Evolutionary conservation across 139 green algal species (phyloP), one percentile per base, ranked within the genome.

Genomic region (Astrephomene gubernaculifera): DNA sequence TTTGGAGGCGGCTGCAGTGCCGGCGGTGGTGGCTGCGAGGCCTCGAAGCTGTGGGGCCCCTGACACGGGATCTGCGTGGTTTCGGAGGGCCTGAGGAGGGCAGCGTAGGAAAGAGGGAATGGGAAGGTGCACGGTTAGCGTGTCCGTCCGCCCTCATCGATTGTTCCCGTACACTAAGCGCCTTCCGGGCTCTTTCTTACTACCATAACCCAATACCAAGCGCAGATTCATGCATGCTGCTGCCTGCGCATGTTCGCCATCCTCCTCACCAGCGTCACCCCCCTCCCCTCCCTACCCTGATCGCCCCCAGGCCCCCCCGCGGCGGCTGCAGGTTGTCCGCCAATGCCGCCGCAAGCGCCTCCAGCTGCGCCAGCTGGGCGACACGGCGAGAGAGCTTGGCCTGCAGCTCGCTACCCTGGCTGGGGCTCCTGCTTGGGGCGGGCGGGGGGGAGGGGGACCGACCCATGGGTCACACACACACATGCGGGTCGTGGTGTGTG

Each of bases 261-360:
- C n/a, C n/a, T n/a, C n/a, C n/a, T n/a, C n/a, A n/a, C n/a, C n/a
- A n/a, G n/a, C n/a, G n/a, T n/a, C n/a, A 65, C 49, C 43, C 52
- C n/a, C 29, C 24, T 35, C 21, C 29, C n/a, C 12, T 45, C 12
- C 61, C 33, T 39, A 84, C 61, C 64, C 41, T 33, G 31, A 78
- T 63, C 63, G 41, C 63, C 25, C 1, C 35, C 25, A 71, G 24
- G 27, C 38, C 45, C 33, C 79, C 60, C 35, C 84, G 70, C 27
- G 87, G 87, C 22, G 60, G 53, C 25, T 75, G 39, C 25, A 81
- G 29, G 44, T 88, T 29, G 25, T 86, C 83, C 35, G 65, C 78
- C 52, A 89, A 71, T 35, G 70, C 78, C 43, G 65, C 78, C 31
- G 79, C 82, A 33, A 85, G 43, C 14, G 82, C 83, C 71, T 91